Base-by-base conservation (phyloP, 1,284 basidiomycete species). In the Trametes hirsuta region DNA sequence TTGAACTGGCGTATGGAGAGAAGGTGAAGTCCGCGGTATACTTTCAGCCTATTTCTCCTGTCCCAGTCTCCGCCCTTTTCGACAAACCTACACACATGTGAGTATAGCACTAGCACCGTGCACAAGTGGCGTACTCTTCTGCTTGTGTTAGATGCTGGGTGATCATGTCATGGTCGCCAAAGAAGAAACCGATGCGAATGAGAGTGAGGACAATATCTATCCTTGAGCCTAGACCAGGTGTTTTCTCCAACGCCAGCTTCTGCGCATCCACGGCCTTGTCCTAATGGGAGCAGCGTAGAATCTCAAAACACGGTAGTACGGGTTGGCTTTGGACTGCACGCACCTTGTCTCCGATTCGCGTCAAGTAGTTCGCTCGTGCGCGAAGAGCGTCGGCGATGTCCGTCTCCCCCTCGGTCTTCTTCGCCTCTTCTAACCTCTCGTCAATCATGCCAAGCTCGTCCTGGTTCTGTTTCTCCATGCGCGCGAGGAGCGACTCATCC, bases 31-130 rank as follows among this genome's bases (percentile, higher is more conserved):
- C 92, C 96, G 55, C 89, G 87, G 79, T 99, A 99, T 41, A 98
- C 97, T 75, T 98, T 99, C 67, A 98, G 86, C 47, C 96, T 85
- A 74, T 98, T 99, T 35, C 95, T 85, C 57, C 97, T 83, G 75
- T 99, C 97, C 97, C 97, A 99, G 76, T 99, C 97, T 47, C 97
- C 97, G 2, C 97, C 97, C 73, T 95, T 87, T 69, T 98, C 95
- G 52, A 98, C 92, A 37, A 98, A 79, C 63, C 94, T 96, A 70
- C 4, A 47, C 15, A 24, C 18, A 25, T 5, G 22, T 37, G 21
- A 41, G 42, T 58, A 12, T 40, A 4, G 3, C 18, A 4, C 8
- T 10, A 15, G 9, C 15, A 30, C 5, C 4, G 10, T 6, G n/a
- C 40, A 36, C 44, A 30, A 56, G 9, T 5, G 8, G 80, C 87